Base-by-base conservation (phyloP, 2,329 filamentous ascomycete genomes). In the Elsinoe batatas region DNA sequence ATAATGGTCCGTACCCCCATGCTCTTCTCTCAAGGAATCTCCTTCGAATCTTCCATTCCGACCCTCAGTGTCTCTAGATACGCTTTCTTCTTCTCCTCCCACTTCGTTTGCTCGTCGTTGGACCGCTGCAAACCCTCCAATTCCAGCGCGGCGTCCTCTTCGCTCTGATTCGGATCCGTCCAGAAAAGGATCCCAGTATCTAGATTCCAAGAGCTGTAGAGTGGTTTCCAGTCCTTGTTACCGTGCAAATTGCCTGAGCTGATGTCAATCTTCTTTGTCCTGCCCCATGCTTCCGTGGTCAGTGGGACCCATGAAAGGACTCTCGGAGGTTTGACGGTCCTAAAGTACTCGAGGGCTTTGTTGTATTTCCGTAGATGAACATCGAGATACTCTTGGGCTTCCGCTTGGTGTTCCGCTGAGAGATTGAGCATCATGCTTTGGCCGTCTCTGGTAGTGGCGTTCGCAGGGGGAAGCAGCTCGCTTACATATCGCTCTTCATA, bases 161-260 rank as follows among this genome's bases (percentile, higher is more conserved):
- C 26, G 8, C 20, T 54, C n/a, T 42, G 51, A 3, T n/a, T 13
- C 17, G 36, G 36, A 17, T 54, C 22, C 36, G n/a, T 36, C 36
- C 37, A 54, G 12, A 32, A 30, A 1, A 32, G 5, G 2, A 15
- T 20, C 5, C 36, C 20, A n/a, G 10, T 20, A 6, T 55, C 53
- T 2, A 47, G 26, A 44, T 47, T 30, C 53, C 53, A 55, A 13
- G 38, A 33, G 7, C 53, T 20, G 26, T 55, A 55, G 3, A 55
- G 33, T 8, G 53, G 37, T 17, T 47, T 46, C 53, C 53, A 55
- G 37, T 47, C 53, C 26, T 30, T 30, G 20, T 38, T 42, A 13
- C 40, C 40, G 18, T 55, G 53, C 17, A 55, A 26, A 33, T 55
- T 55, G 8, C 53, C 53, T 1, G 42, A 46, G 13, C 47, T 30